A percentile compares a stretch with the other conserved stretches of the same genome.
These are phyloP conservation scores for Serendipita vermifera DNA, from an alignment of 768 basidiomycete species.

Conservation along the genomic window DNA sequence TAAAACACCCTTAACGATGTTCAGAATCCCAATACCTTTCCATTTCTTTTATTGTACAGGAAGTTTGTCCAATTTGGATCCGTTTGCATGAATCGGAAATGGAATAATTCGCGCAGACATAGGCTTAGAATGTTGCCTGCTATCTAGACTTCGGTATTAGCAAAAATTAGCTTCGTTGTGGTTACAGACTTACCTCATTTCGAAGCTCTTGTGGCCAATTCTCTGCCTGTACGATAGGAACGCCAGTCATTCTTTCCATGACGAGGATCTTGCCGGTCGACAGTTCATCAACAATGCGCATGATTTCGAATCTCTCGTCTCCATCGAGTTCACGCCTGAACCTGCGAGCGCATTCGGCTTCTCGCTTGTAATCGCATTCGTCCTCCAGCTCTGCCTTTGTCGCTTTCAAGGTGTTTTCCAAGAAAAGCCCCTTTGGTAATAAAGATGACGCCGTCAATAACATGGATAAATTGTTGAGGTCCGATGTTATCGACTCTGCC, in stretches of 20 bases:
- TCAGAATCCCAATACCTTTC: slow-evolving; percentile 33
- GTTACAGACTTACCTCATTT: slow-evolving; percentile 57
- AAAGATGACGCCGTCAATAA: slow-evolving; percentile 68
- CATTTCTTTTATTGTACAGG: slow-evolving; percentile 60
- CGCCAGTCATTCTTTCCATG: slow-evolving; percentile 74
- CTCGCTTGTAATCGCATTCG: slow-evolving; percentile 82
- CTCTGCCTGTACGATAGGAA: slow-evolving; percentile 51
- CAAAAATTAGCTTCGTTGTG: background rate
- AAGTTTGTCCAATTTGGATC: slow-evolving; percentile 99
- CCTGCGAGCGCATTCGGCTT: slow-evolving; percentile 53
- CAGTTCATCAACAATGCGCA: slow-evolving; percentile 70
- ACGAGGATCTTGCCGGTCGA: slow-evolving; percentile 76
- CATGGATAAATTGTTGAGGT: slow-evolving; percentile 73
- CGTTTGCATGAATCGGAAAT: slow-evolving; percentile 90
- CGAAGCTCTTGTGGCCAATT: slow-evolving; percentile 50
- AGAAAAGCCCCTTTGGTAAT: slow-evolving; percentile 77
- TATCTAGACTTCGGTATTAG: slow-evolving; percentile 41
- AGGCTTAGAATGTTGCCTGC: slow-evolving; percentile 68
- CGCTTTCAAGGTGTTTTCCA: slow-evolving; percentile 81
- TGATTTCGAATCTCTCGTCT: slow-evolving; percentile 58
- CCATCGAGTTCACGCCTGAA: slow-evolving; percentile 34
- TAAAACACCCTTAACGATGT: background rate
- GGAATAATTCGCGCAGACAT: slow-evolving; percentile 81
- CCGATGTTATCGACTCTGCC: slow-evolving; percentile 69
- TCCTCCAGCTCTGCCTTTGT: slow-evolving; percentile 83